phyloP scores from a whole-genome alignment of 2,329 filamentous ascomycete genomes.

The Ciborinia camelliae region DNA sequence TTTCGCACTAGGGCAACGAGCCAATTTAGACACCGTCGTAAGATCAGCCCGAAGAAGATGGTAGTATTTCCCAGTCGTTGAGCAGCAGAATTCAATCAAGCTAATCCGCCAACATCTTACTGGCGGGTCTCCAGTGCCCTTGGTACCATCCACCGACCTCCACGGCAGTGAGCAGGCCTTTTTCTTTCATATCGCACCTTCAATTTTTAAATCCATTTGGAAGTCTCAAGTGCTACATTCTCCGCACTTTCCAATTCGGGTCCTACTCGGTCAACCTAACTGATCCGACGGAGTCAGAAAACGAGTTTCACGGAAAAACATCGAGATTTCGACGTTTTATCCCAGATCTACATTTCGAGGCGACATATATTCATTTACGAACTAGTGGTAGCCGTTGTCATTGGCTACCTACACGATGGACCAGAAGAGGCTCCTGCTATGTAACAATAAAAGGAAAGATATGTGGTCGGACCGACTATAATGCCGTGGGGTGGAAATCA shows the following conservation, averaged over 20 bases:
- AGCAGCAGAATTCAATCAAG: neutral
- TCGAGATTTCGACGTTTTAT: neutral
- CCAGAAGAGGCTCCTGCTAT: neutral
- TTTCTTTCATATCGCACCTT: neutral
- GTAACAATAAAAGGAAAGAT: neutral
- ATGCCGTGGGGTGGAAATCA: neutral
- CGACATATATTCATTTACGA: neutral
- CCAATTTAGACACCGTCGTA: neutral
- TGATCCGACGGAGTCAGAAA: neutral
- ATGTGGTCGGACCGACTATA: conserved; percentile 2
- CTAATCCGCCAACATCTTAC: neutral
- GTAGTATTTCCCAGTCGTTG: neutral
- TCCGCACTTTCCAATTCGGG: neutral
- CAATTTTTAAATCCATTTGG: neutral
- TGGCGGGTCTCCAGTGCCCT: neutral
- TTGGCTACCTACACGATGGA: neutral
- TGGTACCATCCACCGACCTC: neutral
- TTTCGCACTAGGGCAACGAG: neutral
- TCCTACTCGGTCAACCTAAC: neutral
- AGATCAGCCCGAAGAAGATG: neutral
- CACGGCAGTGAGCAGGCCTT: too few species aligned
- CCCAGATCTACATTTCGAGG: neutral
- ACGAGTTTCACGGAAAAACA: neutral
- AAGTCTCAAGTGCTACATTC: neutral
- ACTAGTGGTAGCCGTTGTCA: neutral